These are phyloP conservation scores for Aspergillus aculeatinus DNA, from an alignment of 2,329 filamentous ascomycete genomes.

Conservation along the genomic window DNA sequence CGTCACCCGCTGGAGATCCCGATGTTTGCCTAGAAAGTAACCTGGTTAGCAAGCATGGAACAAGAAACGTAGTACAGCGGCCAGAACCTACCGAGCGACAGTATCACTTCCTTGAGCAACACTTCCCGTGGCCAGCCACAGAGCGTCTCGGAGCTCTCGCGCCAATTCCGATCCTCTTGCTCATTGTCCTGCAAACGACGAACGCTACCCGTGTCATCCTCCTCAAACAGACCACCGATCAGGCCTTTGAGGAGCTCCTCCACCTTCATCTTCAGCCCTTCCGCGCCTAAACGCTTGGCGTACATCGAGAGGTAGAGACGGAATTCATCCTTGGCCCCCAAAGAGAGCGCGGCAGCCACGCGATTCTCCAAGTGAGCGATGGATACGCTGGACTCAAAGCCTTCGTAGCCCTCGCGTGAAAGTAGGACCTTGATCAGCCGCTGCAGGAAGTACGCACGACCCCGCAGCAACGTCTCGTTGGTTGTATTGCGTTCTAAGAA, in stretches of 20 bases:
- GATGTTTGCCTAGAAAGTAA: conserved; percentile 64
- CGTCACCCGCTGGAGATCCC: conserved; percentile 90
- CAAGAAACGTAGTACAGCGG: background rate
- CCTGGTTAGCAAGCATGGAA: conserved; percentile 6
- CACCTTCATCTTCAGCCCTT: conserved; percentile 82
- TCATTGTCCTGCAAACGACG: conserved; percentile 28
- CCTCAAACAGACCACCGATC: conserved; percentile 65
- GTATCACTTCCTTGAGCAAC: conserved; percentile 82
- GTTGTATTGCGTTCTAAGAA: conserved; percentile 93
- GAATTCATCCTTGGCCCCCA: conserved; percentile 89
- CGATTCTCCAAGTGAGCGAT: conserved; percentile 95
- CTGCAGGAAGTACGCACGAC: conserved; percentile 86
- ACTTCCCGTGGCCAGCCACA: conserved; percentile 91
- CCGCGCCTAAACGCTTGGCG: conserved; percentile 88
- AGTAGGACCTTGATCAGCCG: conserved; percentile 86
- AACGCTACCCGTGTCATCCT: conserved; percentile 52
- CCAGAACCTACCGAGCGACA: conserved; percentile 74
- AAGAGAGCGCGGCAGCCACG: conserved; percentile 79
- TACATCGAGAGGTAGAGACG: conserved; percentile 97
- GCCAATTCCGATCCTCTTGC: conserved; percentile 46
- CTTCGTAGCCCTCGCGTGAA: conserved; percentile 85
- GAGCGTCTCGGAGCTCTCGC: conserved; percentile 62
- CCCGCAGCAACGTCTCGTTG: conserved; percentile 85
- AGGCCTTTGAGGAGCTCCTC: conserved; percentile 85
- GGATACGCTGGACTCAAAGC: conserved; percentile 84